Base-by-base conservation (phyloP, 2,329 filamentous ascomycete species). In the Tetracladium maxilliforme region DNA sequence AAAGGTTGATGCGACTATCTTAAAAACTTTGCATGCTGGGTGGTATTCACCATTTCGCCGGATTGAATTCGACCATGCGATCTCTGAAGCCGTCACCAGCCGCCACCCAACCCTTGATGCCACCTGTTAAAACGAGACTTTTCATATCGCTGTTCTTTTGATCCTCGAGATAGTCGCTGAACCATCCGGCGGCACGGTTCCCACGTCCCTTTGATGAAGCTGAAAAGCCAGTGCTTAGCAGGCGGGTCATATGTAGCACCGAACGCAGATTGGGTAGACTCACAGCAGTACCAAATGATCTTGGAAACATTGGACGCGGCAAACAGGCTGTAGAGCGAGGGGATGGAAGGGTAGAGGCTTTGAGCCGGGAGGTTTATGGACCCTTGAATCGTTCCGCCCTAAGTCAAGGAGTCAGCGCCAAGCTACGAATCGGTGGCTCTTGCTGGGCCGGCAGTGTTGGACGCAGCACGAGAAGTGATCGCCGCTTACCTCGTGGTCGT, bases 61-160 rank as follows among this genome's bases (percentile, higher is more conserved):
- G n/a, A n/a, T n/a, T n/a, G n/a, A n/a, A n/a, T n/a, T n/a, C n/a
- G n/a, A n/a, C n/a, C n/a, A n/a, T n/a, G n/a, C n/a, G n/a, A n/a
- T n/a, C n/a, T n/a, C n/a, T n/a, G n/a, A n/a, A n/a, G n/a, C n/a
- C n/a, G n/a, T 33, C 36, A 9, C 45, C 47, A 3, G 32, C 39
- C 5, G 26, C 35, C 14, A 38, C 48, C 50, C 48, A 54, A 15
- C 45, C 48, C 18, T 41, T 43, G 21, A 52, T 41, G 4, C 48
- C 50, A n/a, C 37, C 48, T 18, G 37, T 32, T 6, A 53, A 35
- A 0, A 40, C 38, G 16, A 41, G 25, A 26, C 47, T 51, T 29
- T 44, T 30, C 37, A 52, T 44, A 7, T 29, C 28, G 1, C 26
- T 24, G 27, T 49, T 39, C 5, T 32, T 30, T 23, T 44, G 34